Evolutionary conservation across 169 alveolate species (phyloP).

Genomic region (Plasmodium vinckei): DNA sequence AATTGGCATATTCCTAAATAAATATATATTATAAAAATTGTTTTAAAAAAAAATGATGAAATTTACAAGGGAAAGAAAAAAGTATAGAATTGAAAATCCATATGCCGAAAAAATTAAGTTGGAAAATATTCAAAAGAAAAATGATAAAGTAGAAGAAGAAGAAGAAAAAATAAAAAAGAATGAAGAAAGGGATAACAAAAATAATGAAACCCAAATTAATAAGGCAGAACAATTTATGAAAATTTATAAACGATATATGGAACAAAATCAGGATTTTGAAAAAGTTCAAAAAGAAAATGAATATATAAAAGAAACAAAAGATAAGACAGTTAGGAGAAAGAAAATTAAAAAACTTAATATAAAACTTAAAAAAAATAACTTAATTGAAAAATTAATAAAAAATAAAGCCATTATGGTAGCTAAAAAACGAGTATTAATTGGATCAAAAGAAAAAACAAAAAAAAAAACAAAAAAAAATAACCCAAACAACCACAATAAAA

Average conservation of each 20-base stretch:
- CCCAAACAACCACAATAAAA: not conserved
- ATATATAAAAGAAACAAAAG: constrained; percentile 40
- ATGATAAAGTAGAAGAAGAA: constrained; percentile 11
- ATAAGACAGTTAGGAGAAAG: constrained; percentile 41
- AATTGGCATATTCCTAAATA: too few species aligned
- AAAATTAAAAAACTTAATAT: constrained; percentile 62
- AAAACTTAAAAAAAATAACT: constrained; percentile 57
- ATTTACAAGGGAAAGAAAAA: constrained; percentile 59
- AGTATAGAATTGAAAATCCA: constrained; percentile 52
- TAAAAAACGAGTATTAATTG: not conserved
- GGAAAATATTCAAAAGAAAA: not conserved
- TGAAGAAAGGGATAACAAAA: not conserved
- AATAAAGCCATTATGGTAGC: constrained; percentile 42
- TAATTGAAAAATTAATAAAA: constrained; percentile 62
- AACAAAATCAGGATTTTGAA: constrained; percentile 33
- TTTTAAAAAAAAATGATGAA: constrained; percentile 36
- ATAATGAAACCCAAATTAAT: not conserved
- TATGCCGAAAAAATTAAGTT: constrained; percentile 46
- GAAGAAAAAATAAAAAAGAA: constrained; percentile 6
- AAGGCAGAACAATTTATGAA: constrained; percentile 38
- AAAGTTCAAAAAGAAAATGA: constrained; percentile 51
- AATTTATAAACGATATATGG: constrained; percentile 33
- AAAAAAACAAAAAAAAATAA: not conserved
- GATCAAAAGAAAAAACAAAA: constrained; percentile 7
- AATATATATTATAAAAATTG: too few species aligned